A percentile compares a stretch with the other conserved stretches of the same genome.
These are phyloP conservation scores for Babjeviella inositovora DNA, from an alignment of 805 yeast genomes.

Conservation along the genomic window DNA sequence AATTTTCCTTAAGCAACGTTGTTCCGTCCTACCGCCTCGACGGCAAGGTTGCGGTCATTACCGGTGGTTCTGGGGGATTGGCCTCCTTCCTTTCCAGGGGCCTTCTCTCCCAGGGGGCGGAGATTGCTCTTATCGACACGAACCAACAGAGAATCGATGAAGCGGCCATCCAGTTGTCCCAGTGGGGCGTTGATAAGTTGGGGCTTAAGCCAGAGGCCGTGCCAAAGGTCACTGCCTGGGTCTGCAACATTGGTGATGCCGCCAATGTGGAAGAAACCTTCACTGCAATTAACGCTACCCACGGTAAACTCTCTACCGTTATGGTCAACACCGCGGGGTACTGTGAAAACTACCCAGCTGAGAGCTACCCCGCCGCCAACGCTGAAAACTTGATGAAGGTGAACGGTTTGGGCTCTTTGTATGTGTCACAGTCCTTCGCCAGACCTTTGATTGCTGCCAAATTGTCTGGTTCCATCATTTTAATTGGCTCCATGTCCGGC, in stretches of 20 bases:
- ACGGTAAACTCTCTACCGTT: slow-evolving; percentile 44
- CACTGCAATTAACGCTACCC: slow-evolving; percentile 33
- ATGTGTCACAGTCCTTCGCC: slow-evolving; percentile 62
- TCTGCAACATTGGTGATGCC: slow-evolving; percentile 59
- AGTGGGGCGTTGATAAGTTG: slow-evolving; percentile 25
- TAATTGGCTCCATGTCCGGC: slow-evolving; percentile 73
- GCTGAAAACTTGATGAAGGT: slow-evolving; percentile 58
- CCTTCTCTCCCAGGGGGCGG: slow-evolving; percentile 62
- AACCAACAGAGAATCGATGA: slow-evolving; percentile 40
- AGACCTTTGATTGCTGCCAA: slow-evolving; percentile 43
- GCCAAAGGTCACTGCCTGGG: slow-evolving; percentile 42
- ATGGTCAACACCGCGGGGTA: slow-evolving; percentile 75
- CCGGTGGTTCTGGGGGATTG: slow-evolving; percentile 76
- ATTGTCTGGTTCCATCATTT: slow-evolving; percentile 42
- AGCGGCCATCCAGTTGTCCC: slow-evolving; percentile 30
- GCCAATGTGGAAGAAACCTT: slow-evolving; percentile 40
- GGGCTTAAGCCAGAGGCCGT: slow-evolving; percentile 9
- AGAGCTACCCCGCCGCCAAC: slow-evolving; percentile 56
- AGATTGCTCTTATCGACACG: slow-evolving; percentile 58
- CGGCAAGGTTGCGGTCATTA: slow-evolving; percentile 54
- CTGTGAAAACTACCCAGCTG: slow-evolving; percentile 68
- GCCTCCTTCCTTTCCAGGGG: slow-evolving; percentile 52
- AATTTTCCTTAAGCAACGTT: no score
- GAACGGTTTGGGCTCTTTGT: slow-evolving; percentile 60
- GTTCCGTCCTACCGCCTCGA: slow-evolving; percentile 55